Conservation (phyloP, 345 rosid species). For the Eutrema yunnanense region DNA sequence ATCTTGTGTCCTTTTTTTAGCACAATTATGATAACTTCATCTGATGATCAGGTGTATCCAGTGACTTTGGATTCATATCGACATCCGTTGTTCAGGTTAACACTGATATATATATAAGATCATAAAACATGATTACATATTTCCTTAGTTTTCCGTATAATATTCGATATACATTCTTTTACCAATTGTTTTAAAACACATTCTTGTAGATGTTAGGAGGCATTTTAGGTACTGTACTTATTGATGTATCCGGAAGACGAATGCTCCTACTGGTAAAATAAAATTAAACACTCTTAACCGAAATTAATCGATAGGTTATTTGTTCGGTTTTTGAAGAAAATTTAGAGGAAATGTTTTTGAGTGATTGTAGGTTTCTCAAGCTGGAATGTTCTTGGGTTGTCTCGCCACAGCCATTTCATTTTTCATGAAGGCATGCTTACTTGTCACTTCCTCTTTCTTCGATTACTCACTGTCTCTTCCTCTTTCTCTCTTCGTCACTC, state of each 20-base stretch:
- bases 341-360: not conserved
- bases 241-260: conserved; percentile 74
- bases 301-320: not conserved
- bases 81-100: conserved; percentile 74
- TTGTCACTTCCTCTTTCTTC: no score
- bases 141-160: not conserved
- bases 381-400: conserved; percentile 77
- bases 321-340: not conserved
- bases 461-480: no score
- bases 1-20: no score
- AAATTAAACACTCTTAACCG: not conserved
- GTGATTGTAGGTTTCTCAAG: conserved; percentile 52
- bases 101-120: not conserved
- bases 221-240: conserved; percentile 50
- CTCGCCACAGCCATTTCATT: conserved; percentile 52
- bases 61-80: conserved; percentile 58
- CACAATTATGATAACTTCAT: not conserved
- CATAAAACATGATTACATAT: not conserved
- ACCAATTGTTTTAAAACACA: not conserved
- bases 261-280: conserved; percentile 63
- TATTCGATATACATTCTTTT: not conserved
- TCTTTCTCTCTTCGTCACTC: no score
- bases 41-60: conserved; percentile 56
- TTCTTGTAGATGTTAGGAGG: conserved; percentile 61
- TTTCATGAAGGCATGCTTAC: conserved; percentile 41